phyloP scores from a whole-genome alignment of 2,329 filamentous ascomycete genomes.

The Trichophyton schoenleinii region DNA sequence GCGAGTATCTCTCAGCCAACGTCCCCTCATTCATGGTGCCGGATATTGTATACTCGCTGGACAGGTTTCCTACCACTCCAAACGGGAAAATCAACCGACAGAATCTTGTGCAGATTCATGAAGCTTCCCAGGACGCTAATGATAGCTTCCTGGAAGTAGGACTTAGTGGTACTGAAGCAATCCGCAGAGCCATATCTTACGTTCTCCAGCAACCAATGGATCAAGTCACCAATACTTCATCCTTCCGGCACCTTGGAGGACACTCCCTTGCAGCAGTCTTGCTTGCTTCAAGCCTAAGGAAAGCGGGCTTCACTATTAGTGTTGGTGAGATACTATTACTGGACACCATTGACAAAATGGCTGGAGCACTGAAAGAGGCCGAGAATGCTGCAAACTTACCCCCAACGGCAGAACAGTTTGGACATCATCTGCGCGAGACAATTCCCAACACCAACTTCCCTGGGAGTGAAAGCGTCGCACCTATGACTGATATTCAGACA shows the following conservation, averaged over 20 bases:
- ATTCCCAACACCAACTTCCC: background rate
- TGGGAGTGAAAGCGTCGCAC: background rate
- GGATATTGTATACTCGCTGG: constrained; percentile 4
- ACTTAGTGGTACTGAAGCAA: background rate
- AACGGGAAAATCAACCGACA: background rate
- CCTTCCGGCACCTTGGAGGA: background rate
- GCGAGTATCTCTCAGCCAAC: constrained; percentile 42
- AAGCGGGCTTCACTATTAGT: background rate
- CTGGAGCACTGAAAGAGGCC: background rate
- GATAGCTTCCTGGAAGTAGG: background rate
- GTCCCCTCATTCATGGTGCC: background rate
- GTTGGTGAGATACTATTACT: background rate
- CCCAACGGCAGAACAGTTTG: background rate
- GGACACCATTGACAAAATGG: background rate
- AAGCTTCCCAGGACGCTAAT: background rate
- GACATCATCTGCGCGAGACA: background rate
- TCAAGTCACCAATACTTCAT: background rate
- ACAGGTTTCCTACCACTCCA: background rate
- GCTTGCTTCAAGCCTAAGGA: background rate
- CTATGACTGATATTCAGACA: constrained; percentile 3
- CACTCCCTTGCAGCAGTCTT: background rate
- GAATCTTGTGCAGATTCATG: background rate
- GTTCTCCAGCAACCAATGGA: background rate
- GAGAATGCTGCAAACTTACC: background rate
- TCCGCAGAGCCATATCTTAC: background rate